Conservation (phyloP, 1,284 basidiomycete genomes). For the Trichosporon sp. region DNA sequence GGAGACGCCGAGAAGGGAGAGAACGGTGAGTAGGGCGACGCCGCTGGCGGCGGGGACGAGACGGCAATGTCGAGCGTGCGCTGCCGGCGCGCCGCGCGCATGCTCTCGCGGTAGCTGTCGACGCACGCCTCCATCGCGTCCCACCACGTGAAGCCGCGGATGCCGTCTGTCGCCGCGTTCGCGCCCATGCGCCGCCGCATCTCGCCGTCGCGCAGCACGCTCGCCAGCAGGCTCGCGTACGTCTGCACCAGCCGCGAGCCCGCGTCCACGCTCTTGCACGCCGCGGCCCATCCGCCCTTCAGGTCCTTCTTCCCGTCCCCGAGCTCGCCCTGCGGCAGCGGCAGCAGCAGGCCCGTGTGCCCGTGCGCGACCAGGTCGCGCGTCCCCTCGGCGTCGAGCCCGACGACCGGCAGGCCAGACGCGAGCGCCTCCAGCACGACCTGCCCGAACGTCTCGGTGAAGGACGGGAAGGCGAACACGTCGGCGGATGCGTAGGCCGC, state of each 20-base stretch:
- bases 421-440: slow-evolving; percentile 58
- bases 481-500: slow-evolving; percentile 55
- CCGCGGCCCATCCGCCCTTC: slow-evolving; percentile 8
- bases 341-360: slow-evolving; percentile 52
- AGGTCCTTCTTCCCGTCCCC: slow-evolving; percentile 16
- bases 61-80: slow-evolving; percentile 1
- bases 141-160: slow-evolving; percentile 54
- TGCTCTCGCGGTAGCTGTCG: slow-evolving; percentile 53
- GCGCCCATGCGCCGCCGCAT: slow-evolving; percentile 50
- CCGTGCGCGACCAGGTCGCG: slow-evolving; percentile 55
- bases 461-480: slow-evolving; percentile 56
- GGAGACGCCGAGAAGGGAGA: neutral
- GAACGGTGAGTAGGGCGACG: neutral
- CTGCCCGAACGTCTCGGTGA: slow-evolving; percentile 58
- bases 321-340: slow-evolving; percentile 36
- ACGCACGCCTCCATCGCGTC: slow-evolving; percentile 57
- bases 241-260: slow-evolving; percentile 36
- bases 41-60: neutral
- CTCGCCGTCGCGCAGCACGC: slow-evolving; percentile 42
- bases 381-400: slow-evolving; percentile 58
- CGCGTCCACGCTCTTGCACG: slow-evolving; percentile 32
- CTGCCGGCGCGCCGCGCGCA: slow-evolving; percentile 26
- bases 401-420: slow-evolving; percentile 57
- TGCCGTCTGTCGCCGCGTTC: slow-evolving; percentile 48
- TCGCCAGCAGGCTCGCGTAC: slow-evolving; percentile 53